Evolutionary conservation across 2,329 filamentous ascomycete genomes (phyloP), one percentile per base, ranked within the genome.

Genomic region (Venturiaceae sp.): DNA sequence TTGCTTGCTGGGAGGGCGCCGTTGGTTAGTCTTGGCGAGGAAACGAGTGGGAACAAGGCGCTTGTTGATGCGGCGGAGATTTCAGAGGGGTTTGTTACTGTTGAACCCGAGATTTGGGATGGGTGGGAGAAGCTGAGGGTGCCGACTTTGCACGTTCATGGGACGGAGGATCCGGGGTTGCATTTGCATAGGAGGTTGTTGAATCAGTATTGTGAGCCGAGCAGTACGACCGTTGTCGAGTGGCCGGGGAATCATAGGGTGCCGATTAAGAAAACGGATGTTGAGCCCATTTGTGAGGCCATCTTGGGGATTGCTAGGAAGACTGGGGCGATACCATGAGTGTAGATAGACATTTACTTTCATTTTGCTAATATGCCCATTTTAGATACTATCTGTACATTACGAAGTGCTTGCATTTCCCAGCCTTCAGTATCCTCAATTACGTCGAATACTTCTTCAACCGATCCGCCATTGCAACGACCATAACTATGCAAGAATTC

Each of bases 171-270:
- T 69, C 75, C 79, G 0, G 83, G 83, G 0, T 65, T 90, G 26
- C 72, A 80, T 60, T 70, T 82, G 47, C 86, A 88, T 66, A 71
- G 78, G 58, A 73, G 77, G 66, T 65, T 86, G 63, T 66, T 83
- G 55, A 69, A 80, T 8, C 70, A 80, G 55, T 90, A 85, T 67
- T 88, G 83, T 66, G 75, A 82, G 54, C 66, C 74, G 9, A 77
- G 75, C 0, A 81, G 73, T 2, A 73, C 79, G 5, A 77, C 71
- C 39, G 61, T 90, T 50, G 69, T 92, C 1, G 85, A 90, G 68
- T 92, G 88, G 88, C 80, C 88, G 59, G 88, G 86, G 0, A 79
- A 77, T 1, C 88, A 92, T 68, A 74, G 88, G 5, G 75, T 92
- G 53, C 86, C 87, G 1, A 78, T 92, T 60, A 88, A 87, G 74